Percentiles rank a stretch among this genome's conserved stretches.
phyloP scores from a whole-genome alignment of 345 rosid species.

The Noccaea bulbosa region DNA sequence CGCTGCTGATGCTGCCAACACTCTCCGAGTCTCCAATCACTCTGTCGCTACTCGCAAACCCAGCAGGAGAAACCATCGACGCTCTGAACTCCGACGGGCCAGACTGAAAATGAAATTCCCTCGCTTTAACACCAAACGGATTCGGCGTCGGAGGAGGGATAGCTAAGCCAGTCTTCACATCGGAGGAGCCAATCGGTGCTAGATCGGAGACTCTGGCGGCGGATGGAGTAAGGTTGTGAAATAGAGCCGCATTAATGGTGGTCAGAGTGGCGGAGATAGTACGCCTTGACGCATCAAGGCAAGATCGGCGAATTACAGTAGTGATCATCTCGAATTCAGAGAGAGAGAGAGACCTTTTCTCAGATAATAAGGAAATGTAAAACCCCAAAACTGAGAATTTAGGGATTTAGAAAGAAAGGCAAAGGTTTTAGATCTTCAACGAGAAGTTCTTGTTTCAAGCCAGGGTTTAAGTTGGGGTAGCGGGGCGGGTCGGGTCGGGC shows the following conservation, averaged over 20 bases:
- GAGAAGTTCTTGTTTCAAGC: background rate
- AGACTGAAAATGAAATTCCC: conserved; percentile 58
- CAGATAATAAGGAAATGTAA: conserved; percentile 11
- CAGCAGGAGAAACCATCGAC: conserved; percentile 46
- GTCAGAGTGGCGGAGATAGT: conserved; percentile 23
- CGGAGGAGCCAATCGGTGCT: background rate
- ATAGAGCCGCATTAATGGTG: conserved; percentile 13
- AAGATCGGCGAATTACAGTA: conserved; percentile 37
- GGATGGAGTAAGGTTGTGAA: conserved; percentile 27
- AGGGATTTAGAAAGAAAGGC: conserved; percentile 44
- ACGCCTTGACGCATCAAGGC: conserved; percentile 28
- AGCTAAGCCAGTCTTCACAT: background rate
- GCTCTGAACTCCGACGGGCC: conserved; percentile 45
- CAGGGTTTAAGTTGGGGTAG: background rate
- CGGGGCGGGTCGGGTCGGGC: conserved; percentile 13
- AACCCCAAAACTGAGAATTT: conserved; percentile 28
- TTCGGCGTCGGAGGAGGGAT: background rate
- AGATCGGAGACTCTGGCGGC: conserved; percentile 33
- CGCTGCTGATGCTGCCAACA: conserved; percentile 43
- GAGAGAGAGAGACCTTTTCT: background rate
- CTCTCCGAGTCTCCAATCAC: conserved; percentile 27
- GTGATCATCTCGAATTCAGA: conserved; percentile 36
- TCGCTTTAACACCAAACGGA: conserved; percentile 27
- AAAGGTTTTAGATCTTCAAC: conserved; percentile 20
- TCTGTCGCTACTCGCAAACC: conserved; percentile 48